Conservation (phyloP, 345 rosid genomes). For the Mangifera indica region DNA sequence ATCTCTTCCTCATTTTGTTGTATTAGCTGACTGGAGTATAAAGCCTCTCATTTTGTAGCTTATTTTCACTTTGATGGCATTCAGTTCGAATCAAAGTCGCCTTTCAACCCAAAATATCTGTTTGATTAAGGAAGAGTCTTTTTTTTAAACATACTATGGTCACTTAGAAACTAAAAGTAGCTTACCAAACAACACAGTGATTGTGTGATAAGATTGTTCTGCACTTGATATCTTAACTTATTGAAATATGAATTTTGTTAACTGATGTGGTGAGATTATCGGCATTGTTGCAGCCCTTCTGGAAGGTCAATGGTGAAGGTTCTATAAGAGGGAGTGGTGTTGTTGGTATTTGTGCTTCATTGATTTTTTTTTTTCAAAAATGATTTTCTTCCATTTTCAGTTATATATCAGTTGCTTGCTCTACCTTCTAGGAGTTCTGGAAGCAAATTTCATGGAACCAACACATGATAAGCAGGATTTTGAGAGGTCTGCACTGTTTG, state of each 20-base stretch:
- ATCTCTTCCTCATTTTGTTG: not conserved
- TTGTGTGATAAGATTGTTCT: not conserved
- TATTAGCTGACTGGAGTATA: not conserved
- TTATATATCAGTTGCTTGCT: constrained; percentile 24
- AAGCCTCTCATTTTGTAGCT: not conserved
- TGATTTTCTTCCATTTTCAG: constrained; percentile 14
- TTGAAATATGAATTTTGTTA: constrained; percentile 8
- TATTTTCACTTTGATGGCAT: not conserved
- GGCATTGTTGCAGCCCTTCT: constrained; percentile 68
- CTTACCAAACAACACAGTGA: not conserved
- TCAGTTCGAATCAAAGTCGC: not conserved
- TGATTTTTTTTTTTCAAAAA: constrained; percentile 15
- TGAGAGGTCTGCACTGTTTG: constrained; percentile 81
- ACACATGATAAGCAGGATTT: constrained; percentile 97
- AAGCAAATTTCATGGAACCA: constrained; percentile 95
- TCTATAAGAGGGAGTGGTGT: constrained; percentile 58
- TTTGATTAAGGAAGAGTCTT: not conserved
- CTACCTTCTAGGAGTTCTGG: constrained; percentile 73
- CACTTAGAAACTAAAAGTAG: not conserved
- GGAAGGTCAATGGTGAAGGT: constrained; percentile 73
- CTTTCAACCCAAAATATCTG: not conserved
- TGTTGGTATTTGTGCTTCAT: constrained; percentile 57
- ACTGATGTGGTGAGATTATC: constrained; percentile 26
- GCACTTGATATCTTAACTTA: not conserved
- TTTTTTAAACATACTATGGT: not conserved